Conservation (phyloP, 306 rosid genomes). For the Glycine tomentella region DNA sequence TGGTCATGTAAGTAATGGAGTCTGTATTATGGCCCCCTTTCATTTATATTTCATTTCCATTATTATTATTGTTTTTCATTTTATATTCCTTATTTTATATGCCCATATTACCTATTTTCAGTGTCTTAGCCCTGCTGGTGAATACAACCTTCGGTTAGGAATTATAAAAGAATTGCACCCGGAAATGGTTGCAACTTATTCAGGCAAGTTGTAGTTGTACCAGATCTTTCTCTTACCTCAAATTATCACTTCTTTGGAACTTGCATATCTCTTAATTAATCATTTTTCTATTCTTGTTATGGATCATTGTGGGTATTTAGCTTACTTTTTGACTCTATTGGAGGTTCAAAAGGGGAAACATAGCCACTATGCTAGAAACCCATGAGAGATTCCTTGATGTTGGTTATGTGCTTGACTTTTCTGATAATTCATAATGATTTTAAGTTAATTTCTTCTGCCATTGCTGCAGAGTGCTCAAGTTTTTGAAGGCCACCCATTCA, state of each 20-base stretch:
- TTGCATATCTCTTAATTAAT: conserved; percentile 18
- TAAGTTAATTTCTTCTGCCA: conserved; percentile 35
- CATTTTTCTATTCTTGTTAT: conserved; percentile 33
- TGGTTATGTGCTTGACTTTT: conserved; percentile 37
- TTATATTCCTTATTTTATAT: conserved; percentile 38
- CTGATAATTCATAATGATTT: conserved; percentile 24
- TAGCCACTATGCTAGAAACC: conserved; percentile 22
- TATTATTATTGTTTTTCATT: conserved; percentile 5
- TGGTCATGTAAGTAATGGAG: conserved; percentile 65
- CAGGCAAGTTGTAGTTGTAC: conserved; percentile 83
- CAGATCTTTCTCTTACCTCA: conserved; percentile 42
- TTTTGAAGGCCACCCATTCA: conserved; percentile 97
- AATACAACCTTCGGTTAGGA: conserved; percentile 97
- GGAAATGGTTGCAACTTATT: conserved; percentile 98
- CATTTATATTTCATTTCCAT: conserved; percentile 33
- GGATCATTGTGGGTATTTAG: conserved; percentile 19
- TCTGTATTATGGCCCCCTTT: conserved; percentile 49
- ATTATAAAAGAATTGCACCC: conserved; percentile 95
- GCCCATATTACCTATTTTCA: conserved; percentile 52
- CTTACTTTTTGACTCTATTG: conserved; percentile 23
- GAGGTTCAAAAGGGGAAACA: conserved; percentile 16
- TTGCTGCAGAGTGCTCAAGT: conserved; percentile 74
- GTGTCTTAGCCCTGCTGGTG: conserved; percentile 99
- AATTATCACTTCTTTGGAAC: conserved; percentile 30
- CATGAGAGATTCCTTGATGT: conserved; percentile 7